A percentile compares a stretch with the other conserved stretches of the same genome.
phyloP scores from a whole-genome alignment of 352 stramenopile genomes.

The Discostella stelligera region DNA sequence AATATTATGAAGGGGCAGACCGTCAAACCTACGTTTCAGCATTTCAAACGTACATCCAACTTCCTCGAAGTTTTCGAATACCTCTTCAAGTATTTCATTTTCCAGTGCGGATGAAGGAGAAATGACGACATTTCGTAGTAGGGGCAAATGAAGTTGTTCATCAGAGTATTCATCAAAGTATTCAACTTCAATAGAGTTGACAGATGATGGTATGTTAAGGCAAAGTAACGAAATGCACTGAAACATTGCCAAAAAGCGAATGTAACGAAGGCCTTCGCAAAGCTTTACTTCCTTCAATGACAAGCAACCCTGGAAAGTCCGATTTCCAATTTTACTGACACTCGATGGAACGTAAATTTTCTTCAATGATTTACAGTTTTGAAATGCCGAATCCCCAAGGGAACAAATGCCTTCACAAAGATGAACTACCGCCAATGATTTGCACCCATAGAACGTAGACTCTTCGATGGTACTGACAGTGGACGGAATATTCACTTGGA shows the following conservation, averaged over 20 bases:
- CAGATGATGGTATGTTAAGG: background rate
- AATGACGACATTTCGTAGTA: background rate
- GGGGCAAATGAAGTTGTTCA: background rate
- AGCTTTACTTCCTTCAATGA: constrained; percentile 7
- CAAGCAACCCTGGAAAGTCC: background rate
- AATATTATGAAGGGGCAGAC: constrained; percentile 18
- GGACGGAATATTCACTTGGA: background rate
- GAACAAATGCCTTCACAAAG: background rate
- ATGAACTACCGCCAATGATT: background rate
- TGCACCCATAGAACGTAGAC: background rate
- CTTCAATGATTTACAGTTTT: background rate
- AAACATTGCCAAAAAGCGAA: too few species aligned
- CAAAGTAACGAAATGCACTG: background rate
- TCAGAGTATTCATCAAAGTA: too few species aligned
- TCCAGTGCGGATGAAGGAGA: background rate
- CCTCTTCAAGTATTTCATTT: background rate
- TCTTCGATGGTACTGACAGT: background rate
- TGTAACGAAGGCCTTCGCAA: background rate
- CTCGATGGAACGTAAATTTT: background rate
- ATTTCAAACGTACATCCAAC: background rate
- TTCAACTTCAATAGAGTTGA: constrained; percentile 7
- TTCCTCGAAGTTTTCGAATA: background rate
- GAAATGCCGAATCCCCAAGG: background rate
- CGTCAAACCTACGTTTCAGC: constrained; percentile 3
- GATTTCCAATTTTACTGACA: background rate